Evolutionary conservation across 441 rosid genomes (phyloP), one percentile per base, ranked within the genome.

Genomic region (Macaranga tanarius): DNA sequence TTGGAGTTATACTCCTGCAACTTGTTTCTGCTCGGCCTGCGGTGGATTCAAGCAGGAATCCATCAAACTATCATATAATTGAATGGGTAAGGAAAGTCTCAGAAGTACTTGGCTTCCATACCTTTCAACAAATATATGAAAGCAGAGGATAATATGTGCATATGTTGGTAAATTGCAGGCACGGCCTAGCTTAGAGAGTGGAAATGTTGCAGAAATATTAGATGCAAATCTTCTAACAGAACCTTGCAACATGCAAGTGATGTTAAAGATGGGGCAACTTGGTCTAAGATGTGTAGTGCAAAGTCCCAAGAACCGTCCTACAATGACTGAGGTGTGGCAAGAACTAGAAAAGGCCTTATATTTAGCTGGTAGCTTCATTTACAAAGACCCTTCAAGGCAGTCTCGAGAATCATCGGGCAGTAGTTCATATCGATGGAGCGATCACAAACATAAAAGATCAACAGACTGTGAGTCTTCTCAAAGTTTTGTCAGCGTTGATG

Each of bases 1-100:
- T 90, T 34, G 92, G 92, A 2, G 92, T 90, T 26, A 88, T 90
- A 57, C 92, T 88, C 51, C 74, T 90, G 59, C 95, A 88, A 62
- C 92, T 90, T 57, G 71, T 88, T 22, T 69, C 86, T 12, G 88
- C 86, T 40, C 77, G 87, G 60, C 85, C 88, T 20, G 90, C 82
- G 0, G 77, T 86, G 50, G 83, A 82, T 67, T 70, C 77, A 7
- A 71, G 75, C 10, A 70, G 78, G 77, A 79, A 57, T 20, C 76
- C 58, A 11, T 72, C 86, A 40, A 76, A 74, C 40, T 81, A 65
- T 69, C 87, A 86, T 64, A 86, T 87, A 61, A 78, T 83, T 55
- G 86, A 86, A 34, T 87, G 92, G 92, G 92, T 86, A 77, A 79
- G 87, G 65, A 69, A 44, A 19, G 42, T 42, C 19, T 9, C 28